These are phyloP conservation scores for Termitomyces sp. DNA, from an alignment of 768 basidiomycete species.

Conservation along the genomic window DNA sequence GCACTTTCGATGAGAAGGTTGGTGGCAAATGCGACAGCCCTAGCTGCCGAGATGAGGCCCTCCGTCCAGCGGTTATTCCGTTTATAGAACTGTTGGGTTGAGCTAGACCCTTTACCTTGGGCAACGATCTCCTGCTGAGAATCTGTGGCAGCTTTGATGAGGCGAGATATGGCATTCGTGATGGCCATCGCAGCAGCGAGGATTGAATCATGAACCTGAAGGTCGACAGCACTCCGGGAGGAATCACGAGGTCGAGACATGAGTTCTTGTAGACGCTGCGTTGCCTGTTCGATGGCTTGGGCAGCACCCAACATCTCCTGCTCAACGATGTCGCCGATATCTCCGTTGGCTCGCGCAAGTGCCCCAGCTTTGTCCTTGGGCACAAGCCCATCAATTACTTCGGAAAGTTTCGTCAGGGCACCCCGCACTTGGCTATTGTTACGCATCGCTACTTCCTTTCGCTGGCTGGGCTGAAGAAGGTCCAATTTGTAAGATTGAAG, in stretches of 20 bases:
- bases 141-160: constrained; percentile 95
- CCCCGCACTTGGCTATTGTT: constrained; percentile 84
- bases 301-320: constrained; percentile 95
- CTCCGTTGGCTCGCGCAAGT: constrained; percentile 76
- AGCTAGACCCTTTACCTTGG: constrained; percentile 89
- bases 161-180: constrained; percentile 88
- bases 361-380: constrained; percentile 77
- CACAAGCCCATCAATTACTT: constrained; percentile 78
- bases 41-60: constrained; percentile 96
- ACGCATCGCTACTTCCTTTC: constrained; percentile 84
- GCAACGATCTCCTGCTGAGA: constrained; percentile 98
- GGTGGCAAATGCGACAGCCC: constrained; percentile 96
- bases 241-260: constrained; percentile 89
- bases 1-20: constrained; percentile 94
- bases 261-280: constrained; percentile 82
- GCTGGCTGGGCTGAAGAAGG: constrained; percentile 63
- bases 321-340: constrained; percentile 94
- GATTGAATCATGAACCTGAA: constrained; percentile 98
- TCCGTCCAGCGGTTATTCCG: constrained; percentile 99
- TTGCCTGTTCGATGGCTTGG: constrained; percentile 89
- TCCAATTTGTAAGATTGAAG: constrained; percentile 94
- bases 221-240: constrained; percentile 80
- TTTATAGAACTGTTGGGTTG: constrained; percentile 97
- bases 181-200: constrained; percentile 91
- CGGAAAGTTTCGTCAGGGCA: constrained; percentile 80